Conservation (phyloP, 768 basidiomycete species). For the Rhodotorula toruloides region DNA sequence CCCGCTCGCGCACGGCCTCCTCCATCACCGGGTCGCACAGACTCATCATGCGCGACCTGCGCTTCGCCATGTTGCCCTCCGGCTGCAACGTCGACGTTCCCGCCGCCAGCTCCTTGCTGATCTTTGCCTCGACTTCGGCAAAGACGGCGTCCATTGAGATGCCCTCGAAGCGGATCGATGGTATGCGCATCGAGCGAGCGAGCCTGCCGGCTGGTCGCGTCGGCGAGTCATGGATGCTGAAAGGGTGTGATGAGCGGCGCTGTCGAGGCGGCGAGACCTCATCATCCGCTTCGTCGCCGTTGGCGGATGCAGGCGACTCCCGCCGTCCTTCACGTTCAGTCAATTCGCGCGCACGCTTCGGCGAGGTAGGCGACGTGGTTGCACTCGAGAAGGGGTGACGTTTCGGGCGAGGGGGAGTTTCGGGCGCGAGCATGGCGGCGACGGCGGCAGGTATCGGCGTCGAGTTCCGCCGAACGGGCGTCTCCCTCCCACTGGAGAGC, state of each 20-base stretch:
- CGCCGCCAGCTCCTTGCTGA: constrained; percentile 3
- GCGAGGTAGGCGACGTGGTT: neutral
- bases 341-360: no score
- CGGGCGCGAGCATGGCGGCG: constrained; percentile 21
- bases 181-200: constrained; percentile 12
- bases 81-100: neutral
- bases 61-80: constrained; percentile 7
- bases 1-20: neutral
- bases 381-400: constrained; percentile 25
- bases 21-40: constrained; percentile 17
- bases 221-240: neutral
- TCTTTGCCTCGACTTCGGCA: constrained; percentile 38
- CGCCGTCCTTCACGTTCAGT: neutral
- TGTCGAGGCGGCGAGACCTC: constrained; percentile 28
- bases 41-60: constrained; percentile 31
- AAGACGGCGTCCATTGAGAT: constrained; percentile 40
- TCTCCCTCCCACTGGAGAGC: neutral
- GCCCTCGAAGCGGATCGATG: constrained; percentile 38
- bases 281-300: constrained; percentile 26
- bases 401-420: constrained; percentile 34
- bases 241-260: neutral
- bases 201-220: neutral
- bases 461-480: constrained; percentile 22
- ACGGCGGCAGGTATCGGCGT: constrained; percentile 19
- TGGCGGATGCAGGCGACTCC: neutral